These are phyloP conservation scores for Apiotrichum montevideense DNA, from an alignment of 1,284 basidiomycete species.

Conservation along the genomic window DNA sequence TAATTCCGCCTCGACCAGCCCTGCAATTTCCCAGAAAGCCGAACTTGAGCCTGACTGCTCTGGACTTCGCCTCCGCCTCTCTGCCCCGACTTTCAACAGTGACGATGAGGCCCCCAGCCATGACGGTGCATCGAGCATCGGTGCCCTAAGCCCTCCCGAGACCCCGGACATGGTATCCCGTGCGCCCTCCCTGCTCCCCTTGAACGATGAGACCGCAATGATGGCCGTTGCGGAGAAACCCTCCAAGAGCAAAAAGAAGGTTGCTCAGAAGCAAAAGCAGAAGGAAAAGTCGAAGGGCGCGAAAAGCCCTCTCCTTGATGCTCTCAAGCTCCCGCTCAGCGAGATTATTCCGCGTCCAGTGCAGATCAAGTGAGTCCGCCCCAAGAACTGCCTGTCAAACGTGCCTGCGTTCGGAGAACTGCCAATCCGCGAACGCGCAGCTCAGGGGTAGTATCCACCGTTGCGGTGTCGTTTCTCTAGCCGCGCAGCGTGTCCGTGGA, in stretches of 20 bases:
- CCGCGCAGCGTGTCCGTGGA: too few species aligned
- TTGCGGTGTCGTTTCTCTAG: too few species aligned
- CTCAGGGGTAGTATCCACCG: too few species aligned
- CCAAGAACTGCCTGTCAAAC: too few species aligned
- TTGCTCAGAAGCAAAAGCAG: slow-evolving; percentile 1
- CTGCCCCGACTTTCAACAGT: not conserved
- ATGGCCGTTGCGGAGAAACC: not conserved
- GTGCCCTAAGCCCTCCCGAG: not conserved
- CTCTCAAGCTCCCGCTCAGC: slow-evolving; percentile 21
- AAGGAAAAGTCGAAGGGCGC: not conserved
- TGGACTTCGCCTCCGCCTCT: slow-evolving; percentile 3
- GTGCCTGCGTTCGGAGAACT: too few species aligned
- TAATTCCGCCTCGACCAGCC: not conserved
- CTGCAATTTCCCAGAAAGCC: not conserved
- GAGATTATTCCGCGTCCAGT: slow-evolving; percentile 22
- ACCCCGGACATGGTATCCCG: not conserved
- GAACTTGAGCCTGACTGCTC: not conserved
- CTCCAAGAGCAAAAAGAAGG: not conserved
- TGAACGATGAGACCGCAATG: not conserved
- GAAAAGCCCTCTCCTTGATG: slow-evolving; percentile 17
- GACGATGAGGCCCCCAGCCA: not conserved
- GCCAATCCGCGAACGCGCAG: too few species aligned
- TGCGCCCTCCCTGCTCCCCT: slow-evolving; percentile 2
- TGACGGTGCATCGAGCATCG: not conserved
- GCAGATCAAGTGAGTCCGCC: slow-evolving; percentile 25